Percentiles rank a stretch among this genome's conserved stretches.
These are phyloP conservation scores for Mortierella sp. DNA, from an alignment of 371 early-diverging fungal species.

Conservation along the genomic window DNA sequence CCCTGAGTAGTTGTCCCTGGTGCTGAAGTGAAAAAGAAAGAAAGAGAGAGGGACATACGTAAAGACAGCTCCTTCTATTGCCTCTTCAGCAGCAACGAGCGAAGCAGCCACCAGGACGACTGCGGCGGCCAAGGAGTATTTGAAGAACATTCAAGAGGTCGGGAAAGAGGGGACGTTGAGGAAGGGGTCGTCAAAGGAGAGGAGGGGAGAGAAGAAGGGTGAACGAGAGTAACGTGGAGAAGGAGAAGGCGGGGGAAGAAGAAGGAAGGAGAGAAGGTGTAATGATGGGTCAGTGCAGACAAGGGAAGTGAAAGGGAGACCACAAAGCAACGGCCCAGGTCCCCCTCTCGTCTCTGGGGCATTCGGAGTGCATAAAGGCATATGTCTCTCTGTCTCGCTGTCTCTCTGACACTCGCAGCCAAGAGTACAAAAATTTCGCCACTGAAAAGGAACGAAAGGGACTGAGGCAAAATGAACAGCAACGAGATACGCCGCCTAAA, in stretches of 20 bases:
- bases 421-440: too few relatives aligned
- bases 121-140: constrained; percentile 14
- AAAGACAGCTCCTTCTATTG: background rate
- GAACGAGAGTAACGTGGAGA: background rate
- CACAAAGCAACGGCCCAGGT: too few relatives aligned
- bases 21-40: background rate
- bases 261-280: background rate
- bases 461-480: too few relatives aligned
- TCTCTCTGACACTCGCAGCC: too few relatives aligned
- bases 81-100: background rate
- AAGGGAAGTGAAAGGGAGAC: background rate
- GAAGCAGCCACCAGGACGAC: background rate
- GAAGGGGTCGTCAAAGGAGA: background rate
- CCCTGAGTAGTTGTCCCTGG: background rate
- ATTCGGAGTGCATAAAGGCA: too few relatives aligned
- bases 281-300: background rate
- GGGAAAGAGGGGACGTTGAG: too few relatives aligned
- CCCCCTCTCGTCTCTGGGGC: too few relatives aligned
- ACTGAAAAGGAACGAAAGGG: too few relatives aligned
- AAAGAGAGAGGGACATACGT: background rate
- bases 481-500: too few relatives aligned
- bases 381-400: too few relatives aligned
- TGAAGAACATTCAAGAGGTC: background rate
- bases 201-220: background rate
- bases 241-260: background rate